Evolutionary conservation across 306 rosid species (phyloP).

Genomic region (Vigna reflexopilosa): DNA sequence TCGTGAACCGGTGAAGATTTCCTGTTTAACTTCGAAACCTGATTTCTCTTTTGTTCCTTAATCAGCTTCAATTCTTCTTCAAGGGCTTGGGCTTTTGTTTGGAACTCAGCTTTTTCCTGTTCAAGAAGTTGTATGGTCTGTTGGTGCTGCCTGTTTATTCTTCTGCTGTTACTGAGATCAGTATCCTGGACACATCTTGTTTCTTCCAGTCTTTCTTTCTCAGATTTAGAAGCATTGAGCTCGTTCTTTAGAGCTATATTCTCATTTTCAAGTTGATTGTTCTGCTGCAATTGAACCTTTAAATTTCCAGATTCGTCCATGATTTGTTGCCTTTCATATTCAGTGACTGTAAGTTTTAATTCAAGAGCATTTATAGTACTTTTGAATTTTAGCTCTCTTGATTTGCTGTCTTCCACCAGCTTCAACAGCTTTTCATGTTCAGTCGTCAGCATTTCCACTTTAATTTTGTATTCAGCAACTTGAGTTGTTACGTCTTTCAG

Average conservation of each 20-base stretch:
- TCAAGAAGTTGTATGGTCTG: slow-evolving; percentile 59
- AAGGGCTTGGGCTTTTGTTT: slow-evolving; percentile 52
- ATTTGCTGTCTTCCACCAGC: slow-evolving; percentile 58
- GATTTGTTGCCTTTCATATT: slow-evolving; percentile 54
- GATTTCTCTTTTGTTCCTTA: slow-evolving; percentile 60
- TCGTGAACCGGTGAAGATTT: slow-evolving; percentile 56
- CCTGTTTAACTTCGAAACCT: slow-evolving; percentile 46
- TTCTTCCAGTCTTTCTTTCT: slow-evolving; percentile 63
- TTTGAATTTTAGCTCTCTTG: slow-evolving; percentile 54
- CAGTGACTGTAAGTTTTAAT: slow-evolving; percentile 56
- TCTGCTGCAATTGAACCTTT: slow-evolving; percentile 56
- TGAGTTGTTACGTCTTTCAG: slow-evolving; percentile 52
- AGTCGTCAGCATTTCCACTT: slow-evolving; percentile 50
- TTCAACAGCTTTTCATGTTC: slow-evolving; percentile 55
- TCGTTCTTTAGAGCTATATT: slow-evolving; percentile 55
- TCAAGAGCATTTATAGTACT: slow-evolving; percentile 52
- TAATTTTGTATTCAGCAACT: slow-evolving; percentile 51
- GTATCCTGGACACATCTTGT: slow-evolving; percentile 39
- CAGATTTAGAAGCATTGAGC: slow-evolving; percentile 47
- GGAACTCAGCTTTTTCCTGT: slow-evolving; percentile 54
- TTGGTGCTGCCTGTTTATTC: slow-evolving; percentile 53
- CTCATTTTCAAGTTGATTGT: slow-evolving; percentile 50
- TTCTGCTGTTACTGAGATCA: slow-evolving; percentile 55
- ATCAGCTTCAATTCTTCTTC: slow-evolving; percentile 57
- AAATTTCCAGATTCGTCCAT: slow-evolving; percentile 51